phyloP scores from a whole-genome alignment of 2,329 filamentous ascomycete genomes.

The Parafenestella ontariensis region DNA sequence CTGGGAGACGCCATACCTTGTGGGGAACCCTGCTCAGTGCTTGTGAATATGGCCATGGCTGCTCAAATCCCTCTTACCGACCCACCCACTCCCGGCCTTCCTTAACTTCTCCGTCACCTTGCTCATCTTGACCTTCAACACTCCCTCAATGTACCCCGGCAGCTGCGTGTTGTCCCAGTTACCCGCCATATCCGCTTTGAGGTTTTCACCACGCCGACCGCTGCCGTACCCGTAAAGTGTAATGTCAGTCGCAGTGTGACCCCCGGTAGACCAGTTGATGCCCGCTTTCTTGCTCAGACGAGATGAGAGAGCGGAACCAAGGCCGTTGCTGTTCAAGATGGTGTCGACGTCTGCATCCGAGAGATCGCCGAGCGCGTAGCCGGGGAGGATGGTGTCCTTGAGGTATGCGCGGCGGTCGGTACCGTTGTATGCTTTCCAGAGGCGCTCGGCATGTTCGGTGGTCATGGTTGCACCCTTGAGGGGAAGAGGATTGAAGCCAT shows the following conservation, averaged over 20 bases:
- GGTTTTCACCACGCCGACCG: constrained; percentile 19
- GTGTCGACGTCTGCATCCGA: constrained; percentile 37
- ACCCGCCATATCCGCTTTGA: constrained; percentile 30
- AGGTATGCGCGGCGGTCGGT: constrained; percentile 41
- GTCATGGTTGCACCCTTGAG: constrained; percentile 41
- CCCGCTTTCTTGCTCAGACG: constrained; percentile 43
- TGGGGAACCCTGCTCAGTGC: neutral
- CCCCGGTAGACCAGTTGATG: constrained; percentile 47
- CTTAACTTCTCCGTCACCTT: constrained; percentile 27
- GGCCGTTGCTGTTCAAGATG: constrained; percentile 33
- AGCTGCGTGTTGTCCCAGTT: constrained; percentile 33
- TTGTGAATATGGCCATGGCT: constrained; percentile 9
- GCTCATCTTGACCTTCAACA: constrained; percentile 25
- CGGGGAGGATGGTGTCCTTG: constrained; percentile 30
- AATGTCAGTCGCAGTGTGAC: constrained; percentile 49
- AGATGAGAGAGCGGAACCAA: constrained; percentile 36
- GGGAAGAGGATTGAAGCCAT: constrained; percentile 47
- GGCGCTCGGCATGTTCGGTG: constrained; percentile 35
- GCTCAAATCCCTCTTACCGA: constrained; percentile 10
- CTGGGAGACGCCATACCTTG: too few relatives aligned
- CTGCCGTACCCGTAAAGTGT: constrained; percentile 47
- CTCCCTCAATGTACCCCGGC: constrained; percentile 26
- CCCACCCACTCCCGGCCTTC: constrained; percentile 19
- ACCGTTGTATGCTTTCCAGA: constrained; percentile 40
- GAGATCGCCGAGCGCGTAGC: constrained; percentile 37